These are phyloP conservation scores for Fusarium musae DNA, from an alignment of 2,329 filamentous ascomycete genomes.

Conservation along the genomic window DNA sequence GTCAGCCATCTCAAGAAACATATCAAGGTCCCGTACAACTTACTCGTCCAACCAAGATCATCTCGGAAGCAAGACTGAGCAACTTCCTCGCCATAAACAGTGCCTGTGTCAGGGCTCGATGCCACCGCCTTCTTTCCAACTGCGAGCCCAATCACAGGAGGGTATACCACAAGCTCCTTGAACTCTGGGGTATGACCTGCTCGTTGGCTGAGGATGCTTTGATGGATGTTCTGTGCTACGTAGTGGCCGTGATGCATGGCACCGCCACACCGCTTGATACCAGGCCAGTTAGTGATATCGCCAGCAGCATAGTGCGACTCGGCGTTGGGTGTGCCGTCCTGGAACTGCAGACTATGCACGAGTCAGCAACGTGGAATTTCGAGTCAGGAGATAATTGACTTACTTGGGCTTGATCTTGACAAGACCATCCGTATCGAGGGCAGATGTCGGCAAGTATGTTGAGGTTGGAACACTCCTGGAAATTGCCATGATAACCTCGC, in stretches of 20 bases:
- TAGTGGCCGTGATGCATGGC: constrained; percentile 80
- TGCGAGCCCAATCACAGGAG: constrained; percentile 76
- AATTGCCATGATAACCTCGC: constrained; percentile 76
- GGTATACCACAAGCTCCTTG: constrained; percentile 62
- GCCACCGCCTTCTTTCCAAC: constrained; percentile 76
- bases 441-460: constrained; percentile 67
- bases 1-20: constrained; percentile 21
- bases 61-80: constrained; percentile 73
- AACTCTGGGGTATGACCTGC: constrained; percentile 57
- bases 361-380: neutral
- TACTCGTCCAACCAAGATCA: constrained; percentile 73
- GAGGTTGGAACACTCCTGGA: constrained; percentile 72
- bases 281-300: constrained; percentile 76
- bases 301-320: constrained; percentile 74
- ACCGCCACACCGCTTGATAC: constrained; percentile 81
- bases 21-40: constrained; percentile 46
- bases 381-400: constrained; percentile 32
- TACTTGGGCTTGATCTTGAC: constrained; percentile 70
- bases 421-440: constrained; percentile 72
- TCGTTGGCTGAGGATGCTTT: constrained; percentile 63
- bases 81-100: constrained; percentile 69
- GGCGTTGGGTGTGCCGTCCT: constrained; percentile 64
- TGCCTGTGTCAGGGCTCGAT: constrained; percentile 67
- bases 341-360: constrained; percentile 63
- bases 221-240: constrained; percentile 74